These are phyloP conservation scores for Cryptococcus depauperatus DNA, from an alignment of 1,284 basidiomycete genomes.

Conservation along the genomic window DNA sequence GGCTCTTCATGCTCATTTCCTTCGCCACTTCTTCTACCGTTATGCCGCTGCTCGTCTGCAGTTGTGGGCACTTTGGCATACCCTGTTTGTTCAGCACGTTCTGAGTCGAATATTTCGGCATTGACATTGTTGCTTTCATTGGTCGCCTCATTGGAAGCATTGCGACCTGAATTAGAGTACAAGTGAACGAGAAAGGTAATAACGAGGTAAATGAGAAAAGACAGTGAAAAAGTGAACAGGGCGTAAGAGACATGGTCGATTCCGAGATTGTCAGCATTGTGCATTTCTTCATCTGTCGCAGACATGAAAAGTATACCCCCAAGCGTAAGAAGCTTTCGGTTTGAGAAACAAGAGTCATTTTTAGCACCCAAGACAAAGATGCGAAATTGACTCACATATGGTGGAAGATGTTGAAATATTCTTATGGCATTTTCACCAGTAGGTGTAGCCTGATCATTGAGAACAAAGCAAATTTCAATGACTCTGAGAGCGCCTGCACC, in stretches of 20 bases:
- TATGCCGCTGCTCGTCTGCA: neutral
- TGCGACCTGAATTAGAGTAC: constrained; percentile 56
- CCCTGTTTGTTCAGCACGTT: constrained; percentile 16
- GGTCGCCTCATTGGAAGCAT: constrained; percentile 40
- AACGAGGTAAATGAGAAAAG: constrained; percentile 68
- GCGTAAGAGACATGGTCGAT: constrained; percentile 87
- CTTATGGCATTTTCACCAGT: constrained; percentile 40
- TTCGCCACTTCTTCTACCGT: neutral
- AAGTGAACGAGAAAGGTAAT: constrained; percentile 55
- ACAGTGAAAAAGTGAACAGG: constrained; percentile 63
- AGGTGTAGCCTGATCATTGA: constrained; percentile 43
- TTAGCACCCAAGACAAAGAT: neutral
- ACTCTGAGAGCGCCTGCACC: constrained; percentile 73
- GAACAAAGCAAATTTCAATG: constrained; percentile 74
- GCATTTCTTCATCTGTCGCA: constrained; percentile 79
- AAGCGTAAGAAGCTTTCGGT: constrained; percentile 60
- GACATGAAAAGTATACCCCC: constrained; percentile 73
- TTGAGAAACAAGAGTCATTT: constrained; percentile 1
- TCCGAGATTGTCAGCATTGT: constrained; percentile 55
- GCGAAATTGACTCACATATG: constrained; percentile 54
- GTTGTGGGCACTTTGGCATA: constrained; percentile 27
- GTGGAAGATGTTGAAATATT: constrained; percentile 73
- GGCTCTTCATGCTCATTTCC: constrained; percentile 24
- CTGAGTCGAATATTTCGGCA: neutral
- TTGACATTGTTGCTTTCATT: neutral